phyloP scores from a whole-genome alignment of 2,329 filamentous ascomycete species.

The Pseudogymnoascus sp. region DNA sequence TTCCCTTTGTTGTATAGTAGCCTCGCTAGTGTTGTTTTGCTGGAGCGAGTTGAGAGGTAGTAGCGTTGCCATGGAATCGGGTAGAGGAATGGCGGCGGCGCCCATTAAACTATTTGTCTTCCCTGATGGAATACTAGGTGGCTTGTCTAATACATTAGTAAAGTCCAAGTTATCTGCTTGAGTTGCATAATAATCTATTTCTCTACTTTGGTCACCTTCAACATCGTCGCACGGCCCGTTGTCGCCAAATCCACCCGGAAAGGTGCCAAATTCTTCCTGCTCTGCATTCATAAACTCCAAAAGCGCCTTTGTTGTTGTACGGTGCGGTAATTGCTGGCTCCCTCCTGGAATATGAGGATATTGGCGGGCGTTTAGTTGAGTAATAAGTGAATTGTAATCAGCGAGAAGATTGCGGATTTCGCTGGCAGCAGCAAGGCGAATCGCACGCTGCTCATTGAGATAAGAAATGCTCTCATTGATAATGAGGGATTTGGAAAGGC shows the following conservation, averaged over 20 bases:
- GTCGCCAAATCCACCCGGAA: constrained; percentile 20
- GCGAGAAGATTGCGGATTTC: constrained; percentile 15
- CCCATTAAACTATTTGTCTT: not conserved
- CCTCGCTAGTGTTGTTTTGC: not conserved
- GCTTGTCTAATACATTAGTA: not conserved
- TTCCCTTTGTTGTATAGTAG: not conserved
- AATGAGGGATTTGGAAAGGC: constrained; percentile 21
- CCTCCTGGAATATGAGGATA: not conserved
- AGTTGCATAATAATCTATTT: not conserved
- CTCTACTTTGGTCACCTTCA: constrained; percentile 5
- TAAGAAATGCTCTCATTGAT: constrained; percentile 19
- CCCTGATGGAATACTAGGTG: not conserved
- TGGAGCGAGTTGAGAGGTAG: not conserved
- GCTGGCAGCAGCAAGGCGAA: constrained; percentile 12
- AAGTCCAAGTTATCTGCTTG: not conserved
- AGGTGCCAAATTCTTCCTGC: constrained; percentile 17
- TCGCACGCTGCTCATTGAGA: constrained; percentile 13
- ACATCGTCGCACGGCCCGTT: constrained; percentile 14
- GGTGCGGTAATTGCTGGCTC: not conserved
- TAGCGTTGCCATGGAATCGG: not conserved
- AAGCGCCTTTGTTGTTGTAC: constrained; percentile 11
- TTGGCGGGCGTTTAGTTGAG: constrained; percentile 11
- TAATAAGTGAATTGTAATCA: constrained; percentile 17
- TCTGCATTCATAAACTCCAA: constrained; percentile 12
- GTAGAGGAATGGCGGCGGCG: not conserved